Base-by-base conservation (phyloP, 2,329 filamentous ascomycete species). In the Neonectria faginata region DNA sequence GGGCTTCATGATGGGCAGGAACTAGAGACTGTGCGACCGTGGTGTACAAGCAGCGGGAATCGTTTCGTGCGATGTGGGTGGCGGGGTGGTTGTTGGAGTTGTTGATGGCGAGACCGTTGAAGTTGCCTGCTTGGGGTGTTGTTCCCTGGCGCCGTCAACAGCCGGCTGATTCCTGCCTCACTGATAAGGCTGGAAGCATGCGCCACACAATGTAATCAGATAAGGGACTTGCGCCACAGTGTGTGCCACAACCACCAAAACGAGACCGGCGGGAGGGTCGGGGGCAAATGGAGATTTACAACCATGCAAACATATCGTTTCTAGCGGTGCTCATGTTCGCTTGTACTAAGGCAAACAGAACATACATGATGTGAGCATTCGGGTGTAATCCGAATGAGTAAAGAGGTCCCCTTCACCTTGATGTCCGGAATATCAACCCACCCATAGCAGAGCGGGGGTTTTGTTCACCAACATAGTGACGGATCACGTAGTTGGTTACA, bases 1-100 rank as follows among this genome's bases (percentile, higher is more conserved):
- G 73, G 95, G 94, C 90, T 97, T 97, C 94, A 97, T 97, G 77
- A 76, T 88, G 84, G 80, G 61, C 63, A 50, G 16, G 16, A 58
- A 27, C 9, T 51, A 29, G 10, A 62, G 62, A 33, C 27, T 42
- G 55, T 39, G 33, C 53, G n/a, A 14, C 18, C 29, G 36, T 14
- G 22, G 4, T 54, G 29, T 45, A 25, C 27, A 48, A 53, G 47
- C 22, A 52, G 55, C 27, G 44, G 14, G 20, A 22, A 44, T 53
- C 50, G 67, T 39, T 55, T 51, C 20, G 31, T 16, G 51, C 39
- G 36, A 47, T 33, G 56, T 55, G 53, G 41, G 57, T n/a, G 29
- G 48, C 39, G 58, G 52, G 29, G 52, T 59, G 47, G 53, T 50
- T 59, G 60, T 60, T 62, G 65, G 39, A 62, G 64, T 60, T 60